Base-by-base conservation (phyloP, 768 basidiomycete genomes). In the Filobasidium wieringae region DNA sequence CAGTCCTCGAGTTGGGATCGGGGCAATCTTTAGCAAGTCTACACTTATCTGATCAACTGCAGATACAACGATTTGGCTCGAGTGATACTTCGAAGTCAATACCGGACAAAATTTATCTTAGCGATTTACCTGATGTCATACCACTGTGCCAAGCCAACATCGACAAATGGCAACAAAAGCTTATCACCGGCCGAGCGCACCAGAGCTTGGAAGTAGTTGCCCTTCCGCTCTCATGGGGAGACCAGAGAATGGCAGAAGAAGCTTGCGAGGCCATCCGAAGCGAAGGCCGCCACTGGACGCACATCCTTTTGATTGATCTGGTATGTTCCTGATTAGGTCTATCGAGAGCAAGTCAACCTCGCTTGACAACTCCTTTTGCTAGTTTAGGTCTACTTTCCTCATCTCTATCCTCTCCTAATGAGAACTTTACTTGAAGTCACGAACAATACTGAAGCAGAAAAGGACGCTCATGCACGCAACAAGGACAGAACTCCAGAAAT, bases 261-360 rank as follows among this genome's bases (percentile, higher is more conserved):
- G n/a, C 29, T 54, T 14, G 36, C 39, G 4, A 14, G n/a, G n/a
- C 36, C 75, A 2, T 36, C 50, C 12, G 19, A 62, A 30, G 7
- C 14, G 31, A 24, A 22, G 22, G 62, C 19, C 49, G 59, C 17
- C 61, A 62, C 33, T 59, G 73, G 39, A 71, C 83, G 0, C 85
- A 87, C 66, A 79, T 91, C 43, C 70, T 89, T 22, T 87, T 87
- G 72, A 89, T 88, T 68, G 88, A 90, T 73, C 78, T 91, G 55
- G 87, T 87, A 74, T 68, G 82, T 78, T 37, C 26, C n/a, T 15
- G 14, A 19, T 15, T 22, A 7, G 7, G 8, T 5, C 27, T 7
- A 29, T 31, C 7, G 14, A 4, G 51, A 27, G 14, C 7, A 17
- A 0, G 37, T 32, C 7, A 36, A 30, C 49, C 4, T 45, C n/a